Conservation (phyloP, 2,329 filamentous ascomycete genomes). For the Penicillium brevicompactum region DNA sequence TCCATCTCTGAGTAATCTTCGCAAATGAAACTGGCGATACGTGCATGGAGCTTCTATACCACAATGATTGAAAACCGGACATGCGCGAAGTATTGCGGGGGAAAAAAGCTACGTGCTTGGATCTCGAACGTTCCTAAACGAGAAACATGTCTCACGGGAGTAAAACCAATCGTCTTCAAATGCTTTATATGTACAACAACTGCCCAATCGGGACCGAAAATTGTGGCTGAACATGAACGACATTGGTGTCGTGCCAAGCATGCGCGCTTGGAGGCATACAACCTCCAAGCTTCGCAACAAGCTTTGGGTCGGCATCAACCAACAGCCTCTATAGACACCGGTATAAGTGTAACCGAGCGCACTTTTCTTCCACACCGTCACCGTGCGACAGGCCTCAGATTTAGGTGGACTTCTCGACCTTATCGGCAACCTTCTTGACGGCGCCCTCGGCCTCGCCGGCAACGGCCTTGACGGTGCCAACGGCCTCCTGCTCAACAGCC, state of each 20-base stretch:
- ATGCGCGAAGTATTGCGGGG: no score
- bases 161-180: constrained; percentile 17
- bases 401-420: constrained; percentile 24
- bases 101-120: neutral
- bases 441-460: constrained; percentile 33
- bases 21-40: neutral
- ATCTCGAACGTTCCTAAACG: neutral
- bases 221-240: neutral
- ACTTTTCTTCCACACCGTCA: constrained; percentile 4
- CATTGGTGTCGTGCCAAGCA: neutral
- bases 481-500: constrained; percentile 40
- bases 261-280: neutral
- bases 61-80: neutral
- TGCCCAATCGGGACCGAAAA: constrained; percentile 5
- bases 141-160: neutral
- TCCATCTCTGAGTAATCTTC: neutral
- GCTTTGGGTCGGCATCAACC: neutral
- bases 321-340: constrained; percentile 10
- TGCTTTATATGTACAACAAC: constrained; percentile 27
- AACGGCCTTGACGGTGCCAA: constrained; percentile 38
- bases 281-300: constrained; percentile 2
- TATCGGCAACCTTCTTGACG: constrained; percentile 35
- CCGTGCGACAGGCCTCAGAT: neutral
- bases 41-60: neutral
- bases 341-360: constrained; percentile 10